Percentiles rank a stretch among this genome's conserved stretches.
Conservation (phyloP, 768 basidiomycete genomes). For the Phylloporus sp. region DNA sequence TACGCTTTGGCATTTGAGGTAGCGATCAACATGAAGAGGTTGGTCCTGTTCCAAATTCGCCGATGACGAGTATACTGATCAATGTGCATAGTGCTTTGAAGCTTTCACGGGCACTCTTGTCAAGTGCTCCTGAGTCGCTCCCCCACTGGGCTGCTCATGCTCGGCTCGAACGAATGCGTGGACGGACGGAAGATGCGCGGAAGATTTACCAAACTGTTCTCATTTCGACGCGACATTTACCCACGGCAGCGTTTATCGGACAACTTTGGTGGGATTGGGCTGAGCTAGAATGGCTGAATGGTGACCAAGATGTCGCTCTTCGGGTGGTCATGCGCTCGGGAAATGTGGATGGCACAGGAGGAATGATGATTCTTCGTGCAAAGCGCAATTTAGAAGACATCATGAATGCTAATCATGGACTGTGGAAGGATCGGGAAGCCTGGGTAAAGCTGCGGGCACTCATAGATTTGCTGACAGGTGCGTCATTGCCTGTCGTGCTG, state of each 20-base stretch:
- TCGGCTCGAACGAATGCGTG: conserved; percentile 64
- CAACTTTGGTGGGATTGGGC: conserved; percentile 81
- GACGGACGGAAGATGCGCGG: conserved; percentile 62
- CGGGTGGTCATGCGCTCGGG: conserved; percentile 53
- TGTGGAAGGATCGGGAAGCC: conserved; percentile 56
- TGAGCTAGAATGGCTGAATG: conserved; percentile 75
- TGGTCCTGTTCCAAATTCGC: conserved; percentile 23
- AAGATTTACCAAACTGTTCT: conserved; percentile 75
- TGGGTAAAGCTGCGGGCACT: conserved; percentile 67
- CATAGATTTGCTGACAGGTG: conserved; percentile 55
- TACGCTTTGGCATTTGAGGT: conserved; percentile 67
- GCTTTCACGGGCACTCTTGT: conserved; percentile 61
- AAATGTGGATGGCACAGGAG: conserved; percentile 48
- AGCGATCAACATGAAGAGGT: conserved; percentile 55
- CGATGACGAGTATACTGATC: conserved; percentile 8
- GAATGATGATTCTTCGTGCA: conserved; percentile 56
- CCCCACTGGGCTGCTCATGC: conserved; percentile 75
- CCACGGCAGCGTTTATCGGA: conserved; percentile 35
- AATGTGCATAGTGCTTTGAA: conserved; percentile 53
- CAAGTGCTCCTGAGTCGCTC: conserved; percentile 52
- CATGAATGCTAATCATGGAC: conserved; percentile 27
- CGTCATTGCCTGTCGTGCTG: conserved; percentile 39
- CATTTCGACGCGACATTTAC: conserved; percentile 38
- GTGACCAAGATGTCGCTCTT: conserved; percentile 46
- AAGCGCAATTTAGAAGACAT: conserved; percentile 61